Percentiles rank a stretch among this genome's conserved stretches.
These are phyloP conservation scores for Corchorus capsularis DNA, from an alignment of 345 rosid genomes.

Conservation along the genomic window DNA sequence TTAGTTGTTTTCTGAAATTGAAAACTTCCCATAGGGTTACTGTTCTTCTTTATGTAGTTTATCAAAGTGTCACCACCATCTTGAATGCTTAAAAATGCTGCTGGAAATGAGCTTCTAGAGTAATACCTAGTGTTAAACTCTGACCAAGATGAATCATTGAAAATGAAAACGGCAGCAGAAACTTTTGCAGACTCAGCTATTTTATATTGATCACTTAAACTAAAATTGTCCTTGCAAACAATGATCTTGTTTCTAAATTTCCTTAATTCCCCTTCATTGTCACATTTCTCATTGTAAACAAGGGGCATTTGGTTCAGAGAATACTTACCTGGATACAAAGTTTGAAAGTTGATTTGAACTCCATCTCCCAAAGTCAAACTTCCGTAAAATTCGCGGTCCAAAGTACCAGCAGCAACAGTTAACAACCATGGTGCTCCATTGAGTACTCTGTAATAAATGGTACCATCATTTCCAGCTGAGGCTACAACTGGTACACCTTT, in stretches of 20 bases:
- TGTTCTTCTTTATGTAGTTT: constrained; percentile 19
- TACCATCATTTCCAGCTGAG: constrained; percentile 33
- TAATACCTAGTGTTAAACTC: not conserved
- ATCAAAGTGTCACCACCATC: constrained; percentile 10
- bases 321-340: constrained; percentile 40
- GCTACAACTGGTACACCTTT: constrained; percentile 26
- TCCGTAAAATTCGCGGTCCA: constrained; percentile 35
- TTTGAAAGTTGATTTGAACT: constrained; percentile 23
- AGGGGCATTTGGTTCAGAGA: constrained; percentile 28
- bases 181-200: constrained; percentile 22
- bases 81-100: constrained; percentile 29
- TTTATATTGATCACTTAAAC: constrained; percentile 17
- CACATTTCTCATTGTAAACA: constrained; percentile 17
- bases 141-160: constrained; percentile 14
- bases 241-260: constrained; percentile 25
- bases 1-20: constrained; percentile 38
- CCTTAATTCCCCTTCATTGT: not conserved
- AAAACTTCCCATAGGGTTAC: constrained; percentile 24
- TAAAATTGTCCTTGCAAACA: constrained; percentile 31
- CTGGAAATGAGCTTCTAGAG: constrained; percentile 20
- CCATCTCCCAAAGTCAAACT: constrained; percentile 38
- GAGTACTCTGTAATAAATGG: constrained; percentile 29
- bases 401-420: constrained; percentile 43
- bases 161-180: constrained; percentile 38
- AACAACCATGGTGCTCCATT: constrained; percentile 48